Evolutionary conservation across 176 grass and related monocot genomes (phyloP), one percentile per base, ranked within the genome.

Genomic region (Typha latifolia): DNA sequence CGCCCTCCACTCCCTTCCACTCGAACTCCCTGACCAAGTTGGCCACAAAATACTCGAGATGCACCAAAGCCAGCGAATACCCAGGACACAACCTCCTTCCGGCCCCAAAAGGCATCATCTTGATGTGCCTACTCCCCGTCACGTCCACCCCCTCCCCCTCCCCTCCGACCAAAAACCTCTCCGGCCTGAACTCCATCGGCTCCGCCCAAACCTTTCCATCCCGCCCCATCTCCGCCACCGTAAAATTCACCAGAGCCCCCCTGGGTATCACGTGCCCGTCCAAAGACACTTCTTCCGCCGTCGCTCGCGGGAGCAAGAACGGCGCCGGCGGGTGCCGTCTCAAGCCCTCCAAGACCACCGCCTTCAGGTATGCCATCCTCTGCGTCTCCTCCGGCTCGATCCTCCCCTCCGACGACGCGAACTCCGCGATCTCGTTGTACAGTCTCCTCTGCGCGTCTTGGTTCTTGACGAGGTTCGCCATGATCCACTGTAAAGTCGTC

Each of bases 81-180:
- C 81, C 84, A 0, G 84, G 51, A 64, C 88, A 91, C 31, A 91
- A 82, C 78, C 88, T 81, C 13, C 88, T 49, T 0, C 88, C 88
- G 0, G 72, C 88, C 49, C 84, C 88, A 63, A 91, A 91, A 12
- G 88, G 88, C 84, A 91, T 91, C 89, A 91, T 91, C 71, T 52
- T 82, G 26, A 91, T 87, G 78, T 48, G 84, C 63, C 76, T 73
- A 21, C 32, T 87, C 71, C 89, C 89, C 12, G 81, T 91, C 22
- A 91, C 71, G 69, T 85, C 84, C 63, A 91, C 72, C 11, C 62
- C 79, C 15, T 62, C 78, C 2, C 84, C 89, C 15, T 80, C 77
- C 19, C 81, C 84, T 14, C 77, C 81, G 2, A 63, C 49, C 63
- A 91, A n/a, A 69, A 87, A 87, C 29, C 89, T 66, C 70, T 87